phyloP scores from a whole-genome alignment of 1,139 yeast genomes.

The Suhomyces panamericanus region DNA sequence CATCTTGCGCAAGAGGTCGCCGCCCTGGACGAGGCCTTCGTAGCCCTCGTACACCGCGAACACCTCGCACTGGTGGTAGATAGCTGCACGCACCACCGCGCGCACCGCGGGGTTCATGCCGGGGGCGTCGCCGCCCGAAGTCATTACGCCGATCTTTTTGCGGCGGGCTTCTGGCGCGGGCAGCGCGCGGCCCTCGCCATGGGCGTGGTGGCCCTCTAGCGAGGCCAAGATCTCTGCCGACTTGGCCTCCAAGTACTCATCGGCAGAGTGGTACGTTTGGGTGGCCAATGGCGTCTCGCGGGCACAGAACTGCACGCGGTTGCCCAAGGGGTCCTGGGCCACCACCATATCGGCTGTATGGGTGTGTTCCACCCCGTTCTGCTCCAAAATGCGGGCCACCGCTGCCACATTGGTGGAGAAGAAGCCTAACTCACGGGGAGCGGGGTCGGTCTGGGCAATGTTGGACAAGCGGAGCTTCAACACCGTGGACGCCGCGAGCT shows the following conservation, averaged over 20 bases:
- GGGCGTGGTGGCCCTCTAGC: conserved; percentile 13
- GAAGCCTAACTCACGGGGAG: conserved; percentile 44
- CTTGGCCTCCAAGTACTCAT: conserved; percentile 26
- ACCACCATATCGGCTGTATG: conserved; percentile 24
- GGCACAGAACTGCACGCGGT: conserved; percentile 47
- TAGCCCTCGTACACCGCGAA: conserved; percentile 78
- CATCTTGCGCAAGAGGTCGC: conserved; percentile 63
- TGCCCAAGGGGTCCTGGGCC: conserved; percentile 59
- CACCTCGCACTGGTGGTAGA: conserved; percentile 68
- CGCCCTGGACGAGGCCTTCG: conserved; percentile 73
- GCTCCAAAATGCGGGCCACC: conserved; percentile 36
- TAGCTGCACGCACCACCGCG: conserved; percentile 76
- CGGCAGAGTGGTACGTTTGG: conserved; percentile 29
- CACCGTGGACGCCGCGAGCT: conserved; percentile 34
- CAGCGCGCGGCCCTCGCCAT: conserved; percentile 1
- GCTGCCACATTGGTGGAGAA: conserved; percentile 51
- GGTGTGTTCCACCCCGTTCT: conserved; percentile 21
- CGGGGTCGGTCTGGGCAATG: conserved; percentile 28
- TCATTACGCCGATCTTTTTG: conserved; percentile 77
- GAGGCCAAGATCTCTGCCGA: conserved; percentile 20
- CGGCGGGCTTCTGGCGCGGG: conserved; percentile 8
- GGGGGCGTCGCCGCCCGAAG: conserved; percentile 86
- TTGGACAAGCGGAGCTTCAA: conserved; percentile 59
- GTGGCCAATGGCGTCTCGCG: conserved; percentile 31
- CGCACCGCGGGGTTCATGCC: conserved; percentile 85